phyloP scores from a whole-genome alignment of 192 early-diverging fungal species.

The Mortierella antarctica region DNA sequence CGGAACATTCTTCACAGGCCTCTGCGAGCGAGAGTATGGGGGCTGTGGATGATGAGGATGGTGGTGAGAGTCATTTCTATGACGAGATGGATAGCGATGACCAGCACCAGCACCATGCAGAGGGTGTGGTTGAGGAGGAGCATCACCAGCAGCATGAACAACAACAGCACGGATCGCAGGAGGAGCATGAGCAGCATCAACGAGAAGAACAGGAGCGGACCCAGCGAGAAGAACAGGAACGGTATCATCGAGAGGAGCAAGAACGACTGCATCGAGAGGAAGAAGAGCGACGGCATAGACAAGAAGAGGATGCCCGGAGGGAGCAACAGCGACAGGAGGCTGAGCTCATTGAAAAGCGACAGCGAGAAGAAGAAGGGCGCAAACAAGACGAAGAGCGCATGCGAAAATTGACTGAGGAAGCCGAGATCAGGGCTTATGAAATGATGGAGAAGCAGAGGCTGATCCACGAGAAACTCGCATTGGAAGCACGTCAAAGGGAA shows the following conservation, averaged over 20 bases:
- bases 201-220: neutral
- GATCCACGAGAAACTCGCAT: too few species aligned
- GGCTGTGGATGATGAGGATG: constrained; percentile 9
- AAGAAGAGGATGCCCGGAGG: constrained; percentile 34
- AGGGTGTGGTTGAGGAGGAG: constrained; percentile 8
- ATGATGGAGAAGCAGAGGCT: too few species aligned
- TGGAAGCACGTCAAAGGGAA: too few species aligned
- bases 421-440: too few species aligned
- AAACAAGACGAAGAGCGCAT: neutral
- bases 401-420: too few species aligned
- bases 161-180: neutral
- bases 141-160: constrained; percentile 4
- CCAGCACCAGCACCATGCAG: constrained; percentile 9
- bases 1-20: neutral
- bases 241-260: neutral
- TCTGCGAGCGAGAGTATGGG: neutral
- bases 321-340: constrained; percentile 15
- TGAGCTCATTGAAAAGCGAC: too few species aligned
- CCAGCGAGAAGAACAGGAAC: neutral
- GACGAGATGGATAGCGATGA: neutral
- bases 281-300: constrained; percentile 4
- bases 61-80: constrained; percentile 20
- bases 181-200: neutral
- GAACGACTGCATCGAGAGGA: neutral
- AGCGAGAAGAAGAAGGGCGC: neutral